A percentile compares a stretch with the other conserved stretches of the same genome.
These are phyloP conservation scores for Gynandropsis gynandra DNA, from an alignment of 345 rosid genomes.

Conservation along the genomic window DNA sequence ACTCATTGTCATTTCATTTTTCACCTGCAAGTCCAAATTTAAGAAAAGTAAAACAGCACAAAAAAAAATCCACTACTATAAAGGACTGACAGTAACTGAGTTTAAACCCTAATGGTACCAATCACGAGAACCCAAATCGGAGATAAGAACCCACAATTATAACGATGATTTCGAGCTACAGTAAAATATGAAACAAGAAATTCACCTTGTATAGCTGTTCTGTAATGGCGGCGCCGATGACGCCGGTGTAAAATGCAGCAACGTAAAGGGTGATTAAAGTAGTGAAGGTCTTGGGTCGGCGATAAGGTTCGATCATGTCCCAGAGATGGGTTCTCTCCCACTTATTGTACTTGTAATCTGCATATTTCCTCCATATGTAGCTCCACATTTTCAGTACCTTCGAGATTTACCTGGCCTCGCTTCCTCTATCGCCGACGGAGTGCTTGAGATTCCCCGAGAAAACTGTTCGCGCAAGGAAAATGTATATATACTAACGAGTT, in stretches of 20 bases:
- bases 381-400: slow-evolving; percentile 33
- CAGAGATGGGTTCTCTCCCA: slow-evolving; percentile 74
- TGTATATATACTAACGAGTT: no score
- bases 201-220: slow-evolving; percentile 83
- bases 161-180: neutral
- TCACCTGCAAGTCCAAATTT: no score
- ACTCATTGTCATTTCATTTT: no score
- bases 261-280: slow-evolving; percentile 56
- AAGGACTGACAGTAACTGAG: slow-evolving; percentile 1
- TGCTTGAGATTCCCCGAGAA: no score
- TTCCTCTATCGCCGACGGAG: no score
- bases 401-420: no score
- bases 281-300: slow-evolving; percentile 75
- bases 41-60: no score
- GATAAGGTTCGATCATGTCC: slow-evolving; percentile 81
- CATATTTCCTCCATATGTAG: slow-evolving; percentile 81
- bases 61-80: neutral
- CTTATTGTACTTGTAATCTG: slow-evolving; percentile 59
- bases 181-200: neutral
- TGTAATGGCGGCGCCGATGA: slow-evolving; percentile 66
- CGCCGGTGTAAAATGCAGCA: slow-evolving; percentile 90
- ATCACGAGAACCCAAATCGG: neutral
- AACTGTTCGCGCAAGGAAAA: no score
- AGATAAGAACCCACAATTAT: neutral
- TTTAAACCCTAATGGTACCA: slow-evolving; percentile 16